These are phyloP conservation scores for Penicillium riverlandense DNA, from an alignment of 495 filamentous ascomycete genomes.

Conservation along the genomic window DNA sequence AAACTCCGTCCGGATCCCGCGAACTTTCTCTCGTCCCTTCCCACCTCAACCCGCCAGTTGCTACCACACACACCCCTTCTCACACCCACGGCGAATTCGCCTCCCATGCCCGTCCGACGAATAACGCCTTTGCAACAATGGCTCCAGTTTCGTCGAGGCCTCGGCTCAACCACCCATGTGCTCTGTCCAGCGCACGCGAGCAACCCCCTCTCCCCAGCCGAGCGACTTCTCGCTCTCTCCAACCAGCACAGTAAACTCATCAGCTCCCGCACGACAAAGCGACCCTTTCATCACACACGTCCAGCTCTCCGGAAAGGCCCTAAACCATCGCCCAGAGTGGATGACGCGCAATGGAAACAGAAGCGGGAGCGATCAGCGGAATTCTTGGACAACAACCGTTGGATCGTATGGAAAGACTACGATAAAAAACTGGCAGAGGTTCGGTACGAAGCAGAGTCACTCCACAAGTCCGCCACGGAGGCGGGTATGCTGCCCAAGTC, in stretches of 20 bases:
- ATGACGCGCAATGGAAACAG: no score
- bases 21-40: neutral
- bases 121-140: constrained; percentile 5
- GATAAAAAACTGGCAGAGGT: no score
- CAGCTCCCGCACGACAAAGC: constrained; percentile 1
- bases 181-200: neutral
- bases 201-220: neutral
- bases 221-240: neutral
- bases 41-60: constrained; percentile 1
- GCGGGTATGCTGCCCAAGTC: constrained; percentile 1
- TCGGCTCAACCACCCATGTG: neutral
- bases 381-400: no score
- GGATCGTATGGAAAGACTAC: no score
- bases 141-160: constrained; percentile 3
- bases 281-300: constrained; percentile 13
- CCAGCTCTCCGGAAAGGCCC: no score
- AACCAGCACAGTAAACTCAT: constrained; percentile 1
- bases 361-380: no score
- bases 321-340: no score
- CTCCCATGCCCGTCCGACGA: constrained; percentile 7
- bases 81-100: neutral
- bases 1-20: no score
- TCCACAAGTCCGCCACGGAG: constrained; percentile 1
- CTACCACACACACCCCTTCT: neutral
- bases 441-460: neutral